Conservation (phyloP, 2,329 filamentous ascomycete species). For the Pestalotiopsis fici region DNA sequence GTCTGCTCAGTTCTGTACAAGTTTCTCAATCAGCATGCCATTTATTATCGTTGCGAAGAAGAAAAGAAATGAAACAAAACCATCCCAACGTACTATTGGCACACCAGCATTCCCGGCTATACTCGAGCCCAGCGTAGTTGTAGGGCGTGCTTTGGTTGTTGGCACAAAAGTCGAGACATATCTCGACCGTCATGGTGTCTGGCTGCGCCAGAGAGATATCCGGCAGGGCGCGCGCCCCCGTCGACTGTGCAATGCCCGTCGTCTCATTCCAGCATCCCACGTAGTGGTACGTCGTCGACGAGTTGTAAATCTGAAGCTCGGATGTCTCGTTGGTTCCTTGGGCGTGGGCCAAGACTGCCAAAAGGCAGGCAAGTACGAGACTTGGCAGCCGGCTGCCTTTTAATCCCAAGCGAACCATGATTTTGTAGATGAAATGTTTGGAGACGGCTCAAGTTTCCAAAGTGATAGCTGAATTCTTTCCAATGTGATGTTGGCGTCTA, state of each 20-base stretch:
- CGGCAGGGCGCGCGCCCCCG: constrained; percentile 44
- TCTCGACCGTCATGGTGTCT: constrained; percentile 51
- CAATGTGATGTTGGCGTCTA: too few relatives aligned
- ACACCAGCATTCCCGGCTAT: constrained; percentile 62
- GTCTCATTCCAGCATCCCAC: constrained; percentile 63
- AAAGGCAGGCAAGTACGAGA: neutral
- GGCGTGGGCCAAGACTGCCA: neutral
- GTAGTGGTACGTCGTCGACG: constrained; percentile 45
- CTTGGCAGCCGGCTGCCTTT: neutral
- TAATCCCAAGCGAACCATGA: neutral
- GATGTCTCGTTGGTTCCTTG: neutral
- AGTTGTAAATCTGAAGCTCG: constrained; percentile 31
- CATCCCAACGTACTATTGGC: constrained; percentile 33
- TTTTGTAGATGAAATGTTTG: neutral
- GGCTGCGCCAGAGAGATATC: constrained; percentile 38
- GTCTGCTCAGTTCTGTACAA: constrained; percentile 36
- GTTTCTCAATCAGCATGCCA: constrained; percentile 42
- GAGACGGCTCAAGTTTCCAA: too few relatives aligned
- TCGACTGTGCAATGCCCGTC: constrained; percentile 40
- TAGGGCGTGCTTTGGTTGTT: constrained; percentile 31
- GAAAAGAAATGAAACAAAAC: constrained; percentile 44
- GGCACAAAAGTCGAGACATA: constrained; percentile 53
- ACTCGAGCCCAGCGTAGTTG: constrained; percentile 57
- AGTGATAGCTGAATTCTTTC: too few relatives aligned
- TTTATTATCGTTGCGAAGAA: constrained; percentile 44